These are phyloP conservation scores for Herpotrichia juniperi DNA, from an alignment of 2,329 filamentous ascomycete genomes.

Conservation along the genomic window DNA sequence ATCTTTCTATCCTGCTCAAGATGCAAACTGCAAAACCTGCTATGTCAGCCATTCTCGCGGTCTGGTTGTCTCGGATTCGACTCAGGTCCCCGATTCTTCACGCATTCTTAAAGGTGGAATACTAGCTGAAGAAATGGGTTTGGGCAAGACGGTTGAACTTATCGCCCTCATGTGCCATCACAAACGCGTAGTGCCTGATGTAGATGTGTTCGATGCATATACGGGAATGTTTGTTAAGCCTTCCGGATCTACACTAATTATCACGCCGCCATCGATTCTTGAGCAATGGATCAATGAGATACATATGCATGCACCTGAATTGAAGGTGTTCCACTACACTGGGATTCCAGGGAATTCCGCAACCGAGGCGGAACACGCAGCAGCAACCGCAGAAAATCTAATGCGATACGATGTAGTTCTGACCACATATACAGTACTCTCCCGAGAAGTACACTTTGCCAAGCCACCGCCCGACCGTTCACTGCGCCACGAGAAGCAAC, in stretches of 20 bases:
- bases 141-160: constrained; percentile 81
- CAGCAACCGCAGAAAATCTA: constrained; percentile 54
- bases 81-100: constrained; percentile 48
- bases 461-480: constrained; percentile 72
- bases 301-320: constrained; percentile 60
- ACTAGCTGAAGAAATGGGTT: constrained; percentile 81
- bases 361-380: constrained; percentile 39
- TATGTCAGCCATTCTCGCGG: constrained; percentile 70
- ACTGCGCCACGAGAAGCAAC: constrained; percentile 68
- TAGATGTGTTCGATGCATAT: constrained; percentile 45
- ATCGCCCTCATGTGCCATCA: constrained; percentile 73
- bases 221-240: constrained; percentile 54
- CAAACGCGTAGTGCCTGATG: constrained; percentile 42
- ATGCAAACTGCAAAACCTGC: constrained; percentile 55
- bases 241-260: constrained; percentile 66
- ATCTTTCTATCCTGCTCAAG: constrained; percentile 54
- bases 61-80: constrained; percentile 59
- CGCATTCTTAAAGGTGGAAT: constrained; percentile 64
- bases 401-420: constrained; percentile 63
- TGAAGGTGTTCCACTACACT: constrained; percentile 63
- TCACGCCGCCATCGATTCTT: constrained; percentile 66
- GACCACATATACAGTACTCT: constrained; percentile 72
- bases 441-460: constrained; percentile 79
- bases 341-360: constrained; percentile 50
- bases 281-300: constrained; percentile 69